Evolutionary conservation across 345 rosid genomes (phyloP), one percentile per base, ranked within the genome.

Genomic region (Lumnitzera racemosa): DNA sequence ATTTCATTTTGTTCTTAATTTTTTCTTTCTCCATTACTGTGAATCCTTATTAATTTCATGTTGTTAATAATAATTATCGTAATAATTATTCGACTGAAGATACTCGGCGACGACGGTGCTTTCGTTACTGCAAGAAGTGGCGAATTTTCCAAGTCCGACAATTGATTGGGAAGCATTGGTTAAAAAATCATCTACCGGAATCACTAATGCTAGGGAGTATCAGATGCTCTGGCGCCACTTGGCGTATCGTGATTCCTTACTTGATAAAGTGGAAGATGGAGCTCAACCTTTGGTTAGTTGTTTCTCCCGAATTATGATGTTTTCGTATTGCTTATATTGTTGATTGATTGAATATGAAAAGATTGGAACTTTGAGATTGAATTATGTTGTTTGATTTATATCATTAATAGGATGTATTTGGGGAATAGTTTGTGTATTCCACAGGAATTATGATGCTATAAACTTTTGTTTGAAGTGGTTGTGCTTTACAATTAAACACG

Each of bases 171-270:
- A 82, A 53, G 82, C 72, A 62, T 50, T 89, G 70, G 87, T 81
- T 55, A 80, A 79, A 74, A 86, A 70, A 68, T 77, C 85, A 3
- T 67, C 76, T 24, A 89, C 89, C 49, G 94, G 94, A 49, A 89
- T 89, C 59, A 73, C 90, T 15, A 80, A 60, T 74, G 80, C 84
- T 36, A 79, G 90, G 66, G 96, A 89, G 61, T 86, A 80, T 68
- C 96, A 79, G 74, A 79, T 88, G 89, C 71, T 94, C 16, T 94
- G 99, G 99, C 78, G 99, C 47, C 96, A 94, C 73, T 78, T 94
- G 70, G 96, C 99, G 17, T 94, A 94, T 74, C 68, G 80, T 2
- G 68, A 78, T 8, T 12, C 71, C 11, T 74, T 94, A 61, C 61
- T 58, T 6, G 87, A 84, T 24, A 73, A 69, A 23, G 67, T 75